phyloP scores from a whole-genome alignment of 768 basidiomycete species.

The Podaxis sp. region DNA sequence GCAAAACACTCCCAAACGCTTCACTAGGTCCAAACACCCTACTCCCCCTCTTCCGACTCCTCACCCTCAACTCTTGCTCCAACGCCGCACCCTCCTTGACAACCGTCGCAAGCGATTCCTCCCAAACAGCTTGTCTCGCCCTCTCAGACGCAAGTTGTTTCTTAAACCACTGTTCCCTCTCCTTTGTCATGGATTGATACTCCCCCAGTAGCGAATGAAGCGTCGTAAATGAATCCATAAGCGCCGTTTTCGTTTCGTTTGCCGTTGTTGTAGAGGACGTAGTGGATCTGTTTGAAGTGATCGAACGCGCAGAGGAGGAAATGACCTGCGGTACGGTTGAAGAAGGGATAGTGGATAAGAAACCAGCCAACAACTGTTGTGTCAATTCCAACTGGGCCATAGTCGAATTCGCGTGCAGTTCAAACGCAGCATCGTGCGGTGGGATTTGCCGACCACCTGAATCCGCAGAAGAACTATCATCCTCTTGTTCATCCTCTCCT shows the following conservation, averaged over 20 bases:
- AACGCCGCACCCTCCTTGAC: slow-evolving; percentile 83
- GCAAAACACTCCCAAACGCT: neutral
- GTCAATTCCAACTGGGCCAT: slow-evolving; percentile 81
- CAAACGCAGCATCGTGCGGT: slow-evolving; percentile 60
- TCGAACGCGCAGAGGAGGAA: neutral
- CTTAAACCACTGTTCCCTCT: slow-evolving; percentile 83
- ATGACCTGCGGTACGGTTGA: neutral
- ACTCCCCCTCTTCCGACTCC: slow-evolving; percentile 60
- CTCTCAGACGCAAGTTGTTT: slow-evolving; percentile 63
- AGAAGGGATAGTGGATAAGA: slow-evolving; percentile 32
- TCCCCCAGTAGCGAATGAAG: slow-evolving; percentile 63
- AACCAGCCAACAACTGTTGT: slow-evolving; percentile 57
- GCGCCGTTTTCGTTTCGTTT: slow-evolving; percentile 43
- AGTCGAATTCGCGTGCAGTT: slow-evolving; percentile 67
- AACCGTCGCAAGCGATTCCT: slow-evolving; percentile 84
- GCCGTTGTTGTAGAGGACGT: neutral
- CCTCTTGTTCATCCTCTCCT: slow-evolving; percentile 37
- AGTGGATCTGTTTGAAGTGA: neutral
- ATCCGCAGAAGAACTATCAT: slow-evolving; percentile 43
- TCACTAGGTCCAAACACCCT: slow-evolving; percentile 45
- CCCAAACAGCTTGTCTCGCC: slow-evolving; percentile 74
- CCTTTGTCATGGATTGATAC: slow-evolving; percentile 66
- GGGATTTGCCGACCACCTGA: slow-evolving; percentile 36
- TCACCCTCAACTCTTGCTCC: slow-evolving; percentile 72
- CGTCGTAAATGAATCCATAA: slow-evolving; percentile 58